These are phyloP conservation scores for Parafenestella ontariensis DNA, from an alignment of 2,329 filamentous ascomycete species.

Conservation along the genomic window DNA sequence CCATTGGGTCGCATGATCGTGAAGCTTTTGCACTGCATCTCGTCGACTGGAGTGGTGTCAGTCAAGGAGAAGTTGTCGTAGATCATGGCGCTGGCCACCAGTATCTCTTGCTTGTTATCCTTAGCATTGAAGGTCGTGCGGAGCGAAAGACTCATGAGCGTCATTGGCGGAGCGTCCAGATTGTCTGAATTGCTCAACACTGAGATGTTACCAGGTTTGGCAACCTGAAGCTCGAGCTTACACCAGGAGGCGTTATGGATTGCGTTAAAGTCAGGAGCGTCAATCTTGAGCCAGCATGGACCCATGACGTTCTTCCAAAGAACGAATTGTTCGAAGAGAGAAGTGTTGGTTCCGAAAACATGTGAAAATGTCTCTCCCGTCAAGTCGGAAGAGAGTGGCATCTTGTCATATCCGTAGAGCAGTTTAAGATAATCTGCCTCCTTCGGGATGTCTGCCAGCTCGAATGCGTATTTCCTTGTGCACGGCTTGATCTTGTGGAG, in stretches of 20 bases:
- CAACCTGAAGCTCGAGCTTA: slow-evolving; percentile 87
- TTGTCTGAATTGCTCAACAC: slow-evolving; percentile 79
- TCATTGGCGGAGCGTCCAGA: slow-evolving; percentile 83
- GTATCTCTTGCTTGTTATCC: slow-evolving; percentile 95
- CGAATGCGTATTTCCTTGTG: slow-evolving; percentile 93
- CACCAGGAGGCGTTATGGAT: slow-evolving; percentile 96
- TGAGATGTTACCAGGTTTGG: slow-evolving; percentile 77
- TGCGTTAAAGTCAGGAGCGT: slow-evolving; percentile 80
- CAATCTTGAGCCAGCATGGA: slow-evolving; percentile 94
- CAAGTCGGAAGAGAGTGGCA: slow-evolving; percentile 71
- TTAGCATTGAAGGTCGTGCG: slow-evolving; percentile 88
- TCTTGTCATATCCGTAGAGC: slow-evolving; percentile 92
- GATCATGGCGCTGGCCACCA: slow-evolving; percentile 88
- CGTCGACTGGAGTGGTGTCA: slow-evolving; percentile 87
- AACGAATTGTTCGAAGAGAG: slow-evolving; percentile 96
- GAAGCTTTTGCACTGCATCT: slow-evolving; percentile 87
- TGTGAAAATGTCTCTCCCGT: slow-evolving; percentile 90
- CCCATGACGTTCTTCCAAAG: slow-evolving; percentile 99
- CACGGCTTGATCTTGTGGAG: slow-evolving; percentile 95
- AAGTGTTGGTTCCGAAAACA: slow-evolving; percentile 91
- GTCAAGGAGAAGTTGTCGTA: slow-evolving; percentile 89
- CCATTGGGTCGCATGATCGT: slow-evolving; percentile 86
- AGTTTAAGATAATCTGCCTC: slow-evolving; percentile 93
- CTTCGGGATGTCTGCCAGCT: slow-evolving; percentile 83
- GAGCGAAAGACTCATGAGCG: slow-evolving; percentile 92